These are phyloP conservation scores for Naganishia sp. DNA, from an alignment of 1,284 basidiomycete species.

Conservation along the genomic window DNA sequence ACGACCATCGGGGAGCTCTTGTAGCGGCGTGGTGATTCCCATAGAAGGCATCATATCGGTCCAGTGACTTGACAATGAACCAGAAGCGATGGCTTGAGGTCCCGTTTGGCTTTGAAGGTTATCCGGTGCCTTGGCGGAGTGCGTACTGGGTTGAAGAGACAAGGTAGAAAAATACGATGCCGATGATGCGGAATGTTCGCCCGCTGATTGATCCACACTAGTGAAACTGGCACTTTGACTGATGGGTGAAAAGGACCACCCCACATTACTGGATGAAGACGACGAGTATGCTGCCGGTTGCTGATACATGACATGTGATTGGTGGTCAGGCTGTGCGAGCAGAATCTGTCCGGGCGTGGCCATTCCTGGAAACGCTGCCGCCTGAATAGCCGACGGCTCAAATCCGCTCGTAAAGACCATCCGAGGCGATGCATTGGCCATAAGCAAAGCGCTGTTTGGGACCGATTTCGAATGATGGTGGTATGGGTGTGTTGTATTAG, in stretches of 20 bases:
- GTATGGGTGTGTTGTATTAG: not conserved
- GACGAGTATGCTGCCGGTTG: not conserved
- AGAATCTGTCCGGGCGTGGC: too few relatives aligned
- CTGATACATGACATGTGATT: constrained; percentile 1
- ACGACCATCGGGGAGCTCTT: not conserved
- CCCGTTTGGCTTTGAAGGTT: not conserved
- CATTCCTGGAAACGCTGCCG: not conserved
- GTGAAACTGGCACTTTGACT: constrained; percentile 4
- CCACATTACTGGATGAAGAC: constrained; percentile 9
- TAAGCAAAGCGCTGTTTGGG: not conserved
- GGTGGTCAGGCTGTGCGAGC: not conserved
- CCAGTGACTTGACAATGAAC: not conserved
- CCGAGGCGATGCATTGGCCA: not conserved
- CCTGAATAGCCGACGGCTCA: not conserved
- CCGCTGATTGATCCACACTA: not conserved
- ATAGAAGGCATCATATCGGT: constrained; percentile 26
- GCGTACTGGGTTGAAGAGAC: not conserved
- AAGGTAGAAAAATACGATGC: constrained; percentile 15
- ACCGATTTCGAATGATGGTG: constrained; percentile 11
- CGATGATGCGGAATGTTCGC: constrained; percentile 10
- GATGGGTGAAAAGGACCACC: constrained; percentile 8
- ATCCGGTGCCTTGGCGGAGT: not conserved
- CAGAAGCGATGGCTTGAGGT: not conserved
- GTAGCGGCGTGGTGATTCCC: constrained; percentile 17
- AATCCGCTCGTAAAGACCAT: not conserved